A percentile compares a stretch with the other conserved stretches of the same genome.
Evolutionary conservation across 108 stramenopile species (phyloP).

Genomic region (Skeletonema grethae): DNA sequence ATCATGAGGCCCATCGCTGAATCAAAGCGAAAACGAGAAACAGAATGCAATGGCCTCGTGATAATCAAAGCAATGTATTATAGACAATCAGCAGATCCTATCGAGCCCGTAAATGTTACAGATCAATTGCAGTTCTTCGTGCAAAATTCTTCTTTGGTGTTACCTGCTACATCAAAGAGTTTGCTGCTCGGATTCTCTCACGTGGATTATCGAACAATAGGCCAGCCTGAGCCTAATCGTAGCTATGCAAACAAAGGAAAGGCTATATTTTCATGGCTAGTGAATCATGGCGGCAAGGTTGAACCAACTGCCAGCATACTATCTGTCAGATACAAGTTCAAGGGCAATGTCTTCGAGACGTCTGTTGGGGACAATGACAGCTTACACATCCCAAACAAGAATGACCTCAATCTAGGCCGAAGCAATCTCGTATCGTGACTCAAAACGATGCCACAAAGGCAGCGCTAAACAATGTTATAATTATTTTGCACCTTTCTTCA

Average conservation of each 20-base stretch:
- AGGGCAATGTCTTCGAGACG: constrained; percentile 41
- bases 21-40: constrained; percentile 49
- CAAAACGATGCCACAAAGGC: neutral
- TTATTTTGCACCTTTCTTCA: constrained; percentile 55
- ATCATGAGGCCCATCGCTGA: constrained; percentile 65
- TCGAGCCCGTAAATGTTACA: constrained; percentile 59
- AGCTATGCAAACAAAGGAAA: neutral
- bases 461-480: neutral
- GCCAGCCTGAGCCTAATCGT: neutral
- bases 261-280: neutral
- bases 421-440: constrained; percentile 21
- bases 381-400: constrained; percentile 24
- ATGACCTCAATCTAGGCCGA: constrained; percentile 30
- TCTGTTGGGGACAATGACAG: constrained; percentile 42
- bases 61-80: constrained; percentile 62
- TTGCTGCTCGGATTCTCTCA: constrained; percentile 70
- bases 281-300: neutral
- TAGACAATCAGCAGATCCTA: constrained; percentile 14
- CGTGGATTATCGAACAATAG: constrained; percentile 18
- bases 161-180: constrained; percentile 64
- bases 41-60: constrained; percentile 63
- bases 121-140: constrained; percentile 80
- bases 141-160: constrained; percentile 41
- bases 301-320: neutral
- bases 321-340: constrained; percentile 34